Conservation (phyloP, 1,284 basidiomycete genomes). For the Cutaneotrichosporon dermatis region DNA sequence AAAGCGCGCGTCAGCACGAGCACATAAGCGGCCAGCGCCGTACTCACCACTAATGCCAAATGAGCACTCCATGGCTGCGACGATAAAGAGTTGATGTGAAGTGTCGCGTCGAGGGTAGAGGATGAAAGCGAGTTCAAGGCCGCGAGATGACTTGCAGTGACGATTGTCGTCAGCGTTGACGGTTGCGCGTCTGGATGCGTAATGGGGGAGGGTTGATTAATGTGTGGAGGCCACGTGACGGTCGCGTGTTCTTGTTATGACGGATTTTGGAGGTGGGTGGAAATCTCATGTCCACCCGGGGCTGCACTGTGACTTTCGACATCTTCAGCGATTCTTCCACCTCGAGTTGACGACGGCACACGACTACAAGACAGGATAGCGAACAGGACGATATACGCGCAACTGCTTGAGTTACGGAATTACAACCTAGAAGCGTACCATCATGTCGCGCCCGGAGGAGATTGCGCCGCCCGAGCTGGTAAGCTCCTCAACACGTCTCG, state of each 20-base stretch:
- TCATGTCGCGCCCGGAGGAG: slow-evolving; percentile 92
- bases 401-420: neutral
- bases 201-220: neutral
- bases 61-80: slow-evolving; percentile 49
- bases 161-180: slow-evolving; percentile 10
- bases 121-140: neutral
- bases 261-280: neutral
- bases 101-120: neutral
- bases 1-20: slow-evolving; percentile 1
- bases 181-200: slow-evolving; percentile 7
- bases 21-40: no score
- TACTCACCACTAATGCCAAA: slow-evolving; percentile 51
- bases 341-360: no score
- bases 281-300: neutral
- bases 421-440: neutral
- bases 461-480: slow-evolving; percentile 92
- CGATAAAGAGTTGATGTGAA: neutral
- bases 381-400: no score
- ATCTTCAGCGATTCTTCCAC: no score
- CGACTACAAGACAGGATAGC: neutral
- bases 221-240: neutral
- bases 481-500: neutral
- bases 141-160: neutral
- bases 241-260: slow-evolving; percentile 48
- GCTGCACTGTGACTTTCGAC: neutral